A percentile compares a stretch with the other conserved stretches of the same genome.
phyloP scores from a whole-genome alignment of 1,139 yeast genomes.

The Geotrichum cucujoidarum region DNA sequence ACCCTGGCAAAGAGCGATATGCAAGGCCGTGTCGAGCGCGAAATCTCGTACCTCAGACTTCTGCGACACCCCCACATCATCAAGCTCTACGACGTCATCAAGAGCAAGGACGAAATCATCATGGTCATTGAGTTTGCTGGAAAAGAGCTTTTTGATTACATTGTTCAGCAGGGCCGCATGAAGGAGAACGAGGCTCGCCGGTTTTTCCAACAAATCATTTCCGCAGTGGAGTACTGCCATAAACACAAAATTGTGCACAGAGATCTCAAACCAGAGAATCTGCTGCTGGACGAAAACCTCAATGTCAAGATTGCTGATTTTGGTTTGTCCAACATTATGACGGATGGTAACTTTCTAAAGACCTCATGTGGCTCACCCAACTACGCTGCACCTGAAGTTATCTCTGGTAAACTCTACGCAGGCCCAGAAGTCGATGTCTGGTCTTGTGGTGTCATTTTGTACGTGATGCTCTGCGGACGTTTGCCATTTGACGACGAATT shows the following conservation, averaged over 20 bases:
- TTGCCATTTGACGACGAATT: slow-evolving; percentile 97
- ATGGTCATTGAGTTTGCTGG: slow-evolving; percentile 98
- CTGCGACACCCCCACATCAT: slow-evolving; percentile 96
- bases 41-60: slow-evolving; percentile 80
- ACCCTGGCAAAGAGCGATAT: slow-evolving; percentile 92
- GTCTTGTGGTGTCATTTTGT: slow-evolving; percentile 95
- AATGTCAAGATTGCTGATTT: slow-evolving; percentile 97
- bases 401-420: slow-evolving; percentile 91
- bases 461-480: slow-evolving; percentile 95
- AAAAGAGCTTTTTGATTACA: slow-evolving; percentile 90
- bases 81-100: slow-evolving; percentile 91
- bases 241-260: slow-evolving; percentile 96
- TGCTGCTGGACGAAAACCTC: slow-evolving; percentile 80
- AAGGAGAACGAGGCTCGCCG: slow-evolving; percentile 90
- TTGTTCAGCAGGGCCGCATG: slow-evolving; percentile 93
- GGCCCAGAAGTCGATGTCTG: slow-evolving; percentile 99
- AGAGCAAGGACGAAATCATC: slow-evolving; percentile 90
- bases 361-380: slow-evolving; percentile 97
- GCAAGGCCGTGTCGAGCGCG: slow-evolving; percentile 97
- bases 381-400: slow-evolving; percentile 98
- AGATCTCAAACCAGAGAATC: slow-evolving; percentile 91
- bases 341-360: slow-evolving; percentile 93
- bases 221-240: slow-evolving; percentile 97
- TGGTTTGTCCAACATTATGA: slow-evolving; percentile 93
- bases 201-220: slow-evolving; percentile 94